These are phyloP conservation scores for Galerina marginata DNA, from an alignment of 768 basidiomycete genomes.

Conservation along the genomic window DNA sequence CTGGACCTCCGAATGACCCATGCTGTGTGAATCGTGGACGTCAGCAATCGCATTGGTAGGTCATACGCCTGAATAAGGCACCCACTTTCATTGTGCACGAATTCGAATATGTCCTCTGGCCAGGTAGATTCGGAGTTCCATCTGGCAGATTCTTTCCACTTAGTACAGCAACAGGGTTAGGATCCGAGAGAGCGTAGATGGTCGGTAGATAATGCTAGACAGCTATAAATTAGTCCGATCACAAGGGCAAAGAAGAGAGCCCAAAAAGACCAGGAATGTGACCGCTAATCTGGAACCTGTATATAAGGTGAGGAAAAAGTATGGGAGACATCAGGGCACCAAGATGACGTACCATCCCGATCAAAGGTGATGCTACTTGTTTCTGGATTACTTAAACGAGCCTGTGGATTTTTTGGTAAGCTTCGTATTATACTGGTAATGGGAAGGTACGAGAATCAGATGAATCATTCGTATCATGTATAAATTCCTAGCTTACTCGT, in stretches of 20 bases:
- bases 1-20: conserved; percentile 74
- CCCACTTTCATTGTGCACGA: conserved; percentile 81
- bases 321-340: neutral
- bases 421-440: conserved; percentile 45
- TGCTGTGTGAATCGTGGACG: conserved; percentile 48
- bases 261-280: conserved; percentile 59
- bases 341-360: conserved; percentile 57
- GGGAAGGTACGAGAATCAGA: neutral
- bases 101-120: conserved; percentile 66
- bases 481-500: conserved; percentile 38
- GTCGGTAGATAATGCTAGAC: conserved; percentile 71
- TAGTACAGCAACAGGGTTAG: conserved; percentile 72
- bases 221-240: neutral
- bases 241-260: neutral
- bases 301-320: neutral
- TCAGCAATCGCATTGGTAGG: neutral
- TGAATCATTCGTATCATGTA: neutral
- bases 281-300: conserved; percentile 68
- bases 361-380: conserved; percentile 73
- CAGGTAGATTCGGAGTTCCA: conserved; percentile 51
- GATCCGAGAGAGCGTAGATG: conserved; percentile 70
- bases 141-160: conserved; percentile 62
- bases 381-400: conserved; percentile 62
- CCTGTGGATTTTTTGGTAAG: conserved; percentile 43
- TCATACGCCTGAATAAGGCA: neutral